Conservation (phyloP, 176 grass and related monocot species). For the Raddia distichophylla region DNA sequence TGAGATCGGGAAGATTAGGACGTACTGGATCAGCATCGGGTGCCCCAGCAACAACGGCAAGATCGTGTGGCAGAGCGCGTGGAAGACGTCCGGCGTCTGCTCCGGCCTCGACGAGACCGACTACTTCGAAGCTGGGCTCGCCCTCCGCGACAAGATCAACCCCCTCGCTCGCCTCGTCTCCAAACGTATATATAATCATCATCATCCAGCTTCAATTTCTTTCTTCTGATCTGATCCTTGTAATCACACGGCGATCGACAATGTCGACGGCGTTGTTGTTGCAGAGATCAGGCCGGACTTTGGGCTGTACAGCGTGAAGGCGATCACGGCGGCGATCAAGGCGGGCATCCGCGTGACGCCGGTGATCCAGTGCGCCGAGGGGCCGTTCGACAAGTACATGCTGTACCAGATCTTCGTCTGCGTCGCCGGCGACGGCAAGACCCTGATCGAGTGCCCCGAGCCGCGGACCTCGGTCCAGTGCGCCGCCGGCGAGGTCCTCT, state of each 20-base stretch:
- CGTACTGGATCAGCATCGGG: conserved; percentile 55
- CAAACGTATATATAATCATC: not conserved
- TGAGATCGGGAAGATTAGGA: not conserved
- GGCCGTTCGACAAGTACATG: conserved; percentile 37
- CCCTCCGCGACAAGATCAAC: conserved; percentile 34
- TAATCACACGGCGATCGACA: too few relatives aligned
- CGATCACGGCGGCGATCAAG: conserved; percentile 37
- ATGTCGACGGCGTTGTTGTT: too few relatives aligned
- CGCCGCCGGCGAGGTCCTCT: conserved; percentile 23
- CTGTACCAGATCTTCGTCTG: conserved; percentile 46
- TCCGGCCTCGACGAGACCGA: conserved; percentile 22
- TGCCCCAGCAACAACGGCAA: conserved; percentile 44
- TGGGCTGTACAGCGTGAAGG: conserved; percentile 27
- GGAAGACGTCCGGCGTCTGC: conserved; percentile 53
- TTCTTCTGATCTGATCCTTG: too few relatives aligned
- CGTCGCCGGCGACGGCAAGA: not conserved
- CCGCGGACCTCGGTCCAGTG: conserved; percentile 9
- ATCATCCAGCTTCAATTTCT: too few relatives aligned
- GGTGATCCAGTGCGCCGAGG: conserved; percentile 43
- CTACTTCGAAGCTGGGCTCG: conserved; percentile 44
- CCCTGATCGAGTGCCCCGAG: conserved; percentile 43
- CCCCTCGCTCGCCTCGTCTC: conserved; percentile 27
- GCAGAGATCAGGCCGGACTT: conserved; percentile 41
- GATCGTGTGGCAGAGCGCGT: conserved; percentile 41
- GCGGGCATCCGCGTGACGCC: not conserved